Base-by-base conservation (phyloP, 164 flowering plant genomes). In the grape (Vitis vinifera) region DNA sequence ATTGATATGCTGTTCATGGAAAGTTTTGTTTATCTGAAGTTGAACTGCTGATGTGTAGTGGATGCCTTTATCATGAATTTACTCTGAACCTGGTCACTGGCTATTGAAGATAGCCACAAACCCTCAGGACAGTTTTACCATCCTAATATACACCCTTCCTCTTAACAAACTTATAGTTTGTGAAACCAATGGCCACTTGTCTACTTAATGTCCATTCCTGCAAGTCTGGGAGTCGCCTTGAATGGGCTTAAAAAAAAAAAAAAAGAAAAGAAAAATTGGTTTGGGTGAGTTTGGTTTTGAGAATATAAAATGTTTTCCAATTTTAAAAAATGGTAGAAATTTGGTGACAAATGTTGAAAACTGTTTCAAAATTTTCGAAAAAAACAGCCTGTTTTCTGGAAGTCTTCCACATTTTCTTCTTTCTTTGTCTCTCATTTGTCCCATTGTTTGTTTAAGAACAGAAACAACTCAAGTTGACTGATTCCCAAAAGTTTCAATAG, bases 1-100 rank as follows among this genome's bases (percentile, higher is more conserved):
- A 81, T 88, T 89, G 91, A 87, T 89, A 68, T 85, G 93, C 89
- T 86, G 87, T 87, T 72, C 89, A 81, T 85, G 83, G 83, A 86
- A 85, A 87, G 83, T 89, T 85, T 86, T 83, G 72, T 86, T 85
- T 86, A 65, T 78, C 85, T 85, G 87, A 87, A 80, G 89, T 88
- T 84, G 81, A 77, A 75, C 74, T 75, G 73, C 79, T 62, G 80
- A 77, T 74, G 58, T 78, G 66, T 77, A 84, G 68, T 81, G 79
- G 84, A 73, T 78, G 73, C 72, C 69, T 82, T 79, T 78, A 57
- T 73, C 73, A 55, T 77, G 53, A 75, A 70, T 73, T 66, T 65
- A 73, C 71, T 15, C 67, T 73, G 68, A 62, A 69, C 59, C 56
- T 79, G 81, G 72, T 73, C 60, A 59, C 55, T 77, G 74, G 75